A percentile compares a stretch with the other conserved stretches of the same genome.
These are phyloP conservation scores for Gymnopus androsaceus DNA, from an alignment of 1,284 basidiomycete genomes.

Conservation along the genomic window DNA sequence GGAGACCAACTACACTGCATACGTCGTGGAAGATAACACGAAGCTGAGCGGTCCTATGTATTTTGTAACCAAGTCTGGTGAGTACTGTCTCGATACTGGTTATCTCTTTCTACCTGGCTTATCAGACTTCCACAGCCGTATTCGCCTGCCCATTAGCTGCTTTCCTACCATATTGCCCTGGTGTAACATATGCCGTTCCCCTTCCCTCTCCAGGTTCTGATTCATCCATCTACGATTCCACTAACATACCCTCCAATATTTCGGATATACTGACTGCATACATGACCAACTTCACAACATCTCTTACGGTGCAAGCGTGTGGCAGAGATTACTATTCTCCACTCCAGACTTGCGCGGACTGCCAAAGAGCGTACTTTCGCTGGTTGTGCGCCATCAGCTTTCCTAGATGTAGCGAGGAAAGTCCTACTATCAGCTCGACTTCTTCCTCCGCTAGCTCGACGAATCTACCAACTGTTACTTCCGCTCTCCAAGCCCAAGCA, in stretches of 20 bases:
- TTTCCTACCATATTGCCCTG: conserved; percentile 74
- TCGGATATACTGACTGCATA: conserved; percentile 54
- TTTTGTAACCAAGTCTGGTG: conserved; percentile 71
- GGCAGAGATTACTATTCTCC: conserved; percentile 83
- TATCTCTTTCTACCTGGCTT: conserved; percentile 9
- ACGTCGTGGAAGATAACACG: conserved; percentile 52
- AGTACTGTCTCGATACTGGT: conserved; percentile 22
- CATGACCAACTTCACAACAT: conserved; percentile 73
- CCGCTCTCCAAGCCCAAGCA: conserved; percentile 47
- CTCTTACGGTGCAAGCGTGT: conserved; percentile 73
- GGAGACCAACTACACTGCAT: conserved; percentile 73
- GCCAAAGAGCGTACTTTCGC: conserved; percentile 70
- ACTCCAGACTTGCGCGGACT: conserved; percentile 75
- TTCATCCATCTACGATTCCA: conserved; percentile 47
- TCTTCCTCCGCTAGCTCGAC: conserved; percentile 23
- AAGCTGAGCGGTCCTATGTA: conserved; percentile 64
- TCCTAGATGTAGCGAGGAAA: conserved; percentile 67
- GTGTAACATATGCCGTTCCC: conserved; percentile 71
- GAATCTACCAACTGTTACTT: conserved; percentile 33
- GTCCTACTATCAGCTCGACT: conserved; percentile 33
- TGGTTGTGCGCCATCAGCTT: conserved; percentile 80
- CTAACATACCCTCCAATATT: conserved; percentile 53
- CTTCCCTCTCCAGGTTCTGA: conserved; percentile 49
- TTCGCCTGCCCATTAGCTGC: conserved; percentile 77
- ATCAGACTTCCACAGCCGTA: conserved; percentile 43